Base-by-base conservation (phyloP, 208 protist genomes). In the Crithidia bombi region DNA sequence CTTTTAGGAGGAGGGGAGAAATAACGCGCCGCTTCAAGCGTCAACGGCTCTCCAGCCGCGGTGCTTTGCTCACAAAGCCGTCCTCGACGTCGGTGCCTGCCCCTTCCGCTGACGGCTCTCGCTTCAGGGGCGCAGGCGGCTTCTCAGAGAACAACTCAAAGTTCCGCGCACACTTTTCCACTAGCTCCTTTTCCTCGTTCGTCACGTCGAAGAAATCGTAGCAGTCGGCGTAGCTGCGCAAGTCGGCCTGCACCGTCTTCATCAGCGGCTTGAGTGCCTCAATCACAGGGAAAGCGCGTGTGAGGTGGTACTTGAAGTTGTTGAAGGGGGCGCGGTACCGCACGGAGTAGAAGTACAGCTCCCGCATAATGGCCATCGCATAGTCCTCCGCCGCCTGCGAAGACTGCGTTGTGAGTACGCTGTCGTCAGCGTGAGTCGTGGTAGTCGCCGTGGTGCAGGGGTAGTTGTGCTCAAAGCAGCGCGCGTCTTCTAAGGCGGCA, bases 401-500 rank as follows among this genome's bases (percentile, higher is more conserved):
- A n/a, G 49, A 65, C 36, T 43, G 62, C 25, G 32, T 23, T 21
- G 19, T 23, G 1, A 19, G 26, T 15, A 12, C 35, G 21, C 17
- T 35, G 44, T 35, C 43, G n/a, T 12, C 17, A n/a, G n/a, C n/a
- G n/a, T n/a, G n/a, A n/a, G n/a, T n/a, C n/a, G n/a, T n/a, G n/a
- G n/a, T n/a, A n/a, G n/a, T n/a, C n/a, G n/a, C n/a, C n/a, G n/a
- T n/a, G n/a, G n/a, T n/a, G n/a, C n/a, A n/a, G n/a, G n/a, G n/a
- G n/a, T n/a, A n/a, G n/a, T n/a, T 33, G 30, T 35, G 36, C n/a
- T 70, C 36, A 69, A 99, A 99, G 11, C 98, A 81, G 5, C 86
- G 86, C 39, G 90, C 81, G 75, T 99, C 98, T 52, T 83, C 91
- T 74, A 99, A 76, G 11, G 98, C 98, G n/a, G 94, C 95, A 33